Base-by-base conservation (phyloP, 768 basidiomycete species). In the Tricholoma hemisulphureum region DNA sequence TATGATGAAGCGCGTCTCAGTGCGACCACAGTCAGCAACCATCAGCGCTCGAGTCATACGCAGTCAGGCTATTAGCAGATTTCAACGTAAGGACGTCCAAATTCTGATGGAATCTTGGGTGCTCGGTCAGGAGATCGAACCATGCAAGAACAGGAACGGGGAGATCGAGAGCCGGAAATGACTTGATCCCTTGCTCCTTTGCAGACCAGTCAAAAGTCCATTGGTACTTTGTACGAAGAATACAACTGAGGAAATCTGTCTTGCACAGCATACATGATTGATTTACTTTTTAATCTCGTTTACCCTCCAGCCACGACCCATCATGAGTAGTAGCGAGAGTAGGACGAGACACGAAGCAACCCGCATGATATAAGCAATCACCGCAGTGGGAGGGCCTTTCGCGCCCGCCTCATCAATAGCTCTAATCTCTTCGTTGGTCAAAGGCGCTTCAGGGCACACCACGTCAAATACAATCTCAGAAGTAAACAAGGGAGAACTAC, bases 321-420 rank as follows among this genome's bases (percentile, higher is more conserved):
- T n/a, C n/a, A n/a, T n/a, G n/a, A 48, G 11, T 13, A 28, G 8
- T 6, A 13, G 10, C 16, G 29, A 8, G 26, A 48, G n/a, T n/a
- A 48, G 13, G 7, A 48, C 3, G 24, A 48, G 14, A 16, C 4
- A n/a, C 26, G 29, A 48, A 18, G 13, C 2, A 48, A 28, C 5
- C n/a, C 26, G 8, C 26, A 29, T 6, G 24, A 48, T 2, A 8
- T 3, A 24, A 23, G 23, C 23, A 23, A 18, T 23, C 9, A 18
- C 2, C 6, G 66, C 66, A 4, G 9, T 68, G 4, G 82, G 79
- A 16, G 77, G 79, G 1, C 83, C 83, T 35, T 78, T 71, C 5
- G 80, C 80, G 8, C 86, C 86, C 0, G 84, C 87, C 39, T 74
- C 76, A 59, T 90, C 87, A 26, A 90, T 88, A 2, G 82, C 83